A percentile compares a stretch with the other conserved stretches of the same genome.
Evolutionary conservation across 176 grass and related monocot species (phyloP).

Genomic region (barley (Hordeum vulgare)): MorexV3_pseudomolecules_assembly NC_058522.1:575226921-575227420

Average conservation of each 20-base stretch:
- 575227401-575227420: conserved; percentile 82
- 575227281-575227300: background rate
- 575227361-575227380: conserved; percentile 85
- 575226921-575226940: too few species aligned
- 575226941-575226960: background rate
- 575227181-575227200: too few species aligned
- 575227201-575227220: too few species aligned
- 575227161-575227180: too few species aligned
- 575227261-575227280: background rate
- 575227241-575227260: background rate
- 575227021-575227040: too few species aligned
- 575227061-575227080: conserved; percentile 88
- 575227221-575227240: too few species aligned
- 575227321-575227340: conserved; percentile 82
- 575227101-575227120: conserved; percentile 65
- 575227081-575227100: conserved; percentile 93
- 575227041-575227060: conserved; percentile 80
- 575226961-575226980: background rate
- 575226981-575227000: background rate
- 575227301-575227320: conserved; percentile 67
- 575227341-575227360: conserved; percentile 73
- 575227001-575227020: background rate
- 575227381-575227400: conserved; percentile 75
- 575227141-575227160: background rate
- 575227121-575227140: background rate